phyloP scores from a whole-genome alignment of 2,329 filamentous ascomycete genomes.

The Botrytis tulipae region DNA sequence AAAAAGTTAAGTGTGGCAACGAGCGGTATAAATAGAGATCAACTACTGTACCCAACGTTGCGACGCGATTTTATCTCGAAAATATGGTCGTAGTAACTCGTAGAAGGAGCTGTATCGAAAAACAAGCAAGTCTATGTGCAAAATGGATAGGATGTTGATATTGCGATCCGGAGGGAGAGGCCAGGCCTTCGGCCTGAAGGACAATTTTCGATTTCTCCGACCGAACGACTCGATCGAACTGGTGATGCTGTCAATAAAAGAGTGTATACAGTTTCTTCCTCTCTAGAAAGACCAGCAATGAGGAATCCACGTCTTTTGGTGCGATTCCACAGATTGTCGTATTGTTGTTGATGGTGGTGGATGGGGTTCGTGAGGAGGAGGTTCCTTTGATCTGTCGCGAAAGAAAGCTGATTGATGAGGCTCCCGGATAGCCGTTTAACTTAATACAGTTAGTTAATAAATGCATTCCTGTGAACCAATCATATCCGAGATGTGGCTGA shows the following conservation, averaged over 20 bases:
- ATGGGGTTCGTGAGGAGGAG: constrained; percentile 19
- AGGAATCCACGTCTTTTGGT: constrained; percentile 39
- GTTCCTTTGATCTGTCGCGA: constrained; percentile 21
- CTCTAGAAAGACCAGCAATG: constrained; percentile 35
- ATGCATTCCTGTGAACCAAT: constrained; percentile 1
- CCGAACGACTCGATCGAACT: constrained; percentile 30
- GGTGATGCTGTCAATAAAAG: constrained; percentile 29
- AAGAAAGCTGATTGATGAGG: constrained; percentile 21
- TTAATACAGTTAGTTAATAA: neutral
- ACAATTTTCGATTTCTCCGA: constrained; percentile 30
- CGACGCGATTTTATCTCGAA: constrained; percentile 30
- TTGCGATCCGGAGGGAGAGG: constrained; percentile 37
- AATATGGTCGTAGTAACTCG: constrained; percentile 18
- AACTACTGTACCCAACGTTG: constrained; percentile 24
- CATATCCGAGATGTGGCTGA: constrained; percentile 15
- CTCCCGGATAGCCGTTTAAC: constrained; percentile 9
- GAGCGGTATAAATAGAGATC: constrained; percentile 23
- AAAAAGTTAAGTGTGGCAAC: constrained; percentile 22
- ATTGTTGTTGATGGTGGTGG: constrained; percentile 24
- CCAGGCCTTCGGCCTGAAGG: constrained; percentile 30
- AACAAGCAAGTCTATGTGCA: constrained; percentile 30
- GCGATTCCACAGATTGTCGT: constrained; percentile 36
- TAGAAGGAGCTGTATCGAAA: constrained; percentile 23
- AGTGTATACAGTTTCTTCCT: constrained; percentile 36
- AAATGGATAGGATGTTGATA: constrained; percentile 29